phyloP scores from a whole-genome alignment of 1,139 yeast species.

The Yamadazyma membranifaciens region DNA sequence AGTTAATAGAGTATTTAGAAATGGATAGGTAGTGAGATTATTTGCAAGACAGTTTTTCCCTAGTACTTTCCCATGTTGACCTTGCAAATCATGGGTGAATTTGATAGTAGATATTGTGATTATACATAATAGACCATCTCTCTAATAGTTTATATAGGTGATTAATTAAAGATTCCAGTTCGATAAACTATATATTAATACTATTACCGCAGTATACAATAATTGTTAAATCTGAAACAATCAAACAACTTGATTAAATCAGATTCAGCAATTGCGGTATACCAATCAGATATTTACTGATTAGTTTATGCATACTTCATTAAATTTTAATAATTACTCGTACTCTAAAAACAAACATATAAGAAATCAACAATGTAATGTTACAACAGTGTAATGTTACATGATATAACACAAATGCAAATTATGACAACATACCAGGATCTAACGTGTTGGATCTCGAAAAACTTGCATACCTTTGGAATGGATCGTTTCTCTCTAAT shows the following conservation, averaged over 20 bases:
- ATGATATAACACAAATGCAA: neutral
- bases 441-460: constrained; percentile 47
- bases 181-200: neutral
- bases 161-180: neutral
- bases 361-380: neutral
- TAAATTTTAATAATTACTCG: neutral
- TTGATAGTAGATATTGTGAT: neutral
- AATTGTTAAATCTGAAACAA: constrained; percentile 3
- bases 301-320: neutral
- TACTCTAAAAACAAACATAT: neutral
- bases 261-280: constrained; percentile 6
- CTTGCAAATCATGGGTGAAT: too few species aligned
- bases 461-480: constrained; percentile 59
- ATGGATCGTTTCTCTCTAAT: constrained; percentile 62
- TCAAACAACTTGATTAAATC: constrained; percentile 2
- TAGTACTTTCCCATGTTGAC: too few species aligned
- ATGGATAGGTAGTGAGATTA: neutral
- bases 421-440: constrained; percentile 6
- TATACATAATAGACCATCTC: neutral
- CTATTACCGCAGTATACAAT: constrained; percentile 1
- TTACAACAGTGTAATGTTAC: neutral
- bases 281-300: constrained; percentile 1
- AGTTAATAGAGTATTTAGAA: neutral
- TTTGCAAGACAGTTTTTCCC: too few species aligned
- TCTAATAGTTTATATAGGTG: too few species aligned